Evolutionary conservation across 768 basidiomycete genomes (phyloP).

Genomic region (Boletus rufocinnamomeus): DNA sequence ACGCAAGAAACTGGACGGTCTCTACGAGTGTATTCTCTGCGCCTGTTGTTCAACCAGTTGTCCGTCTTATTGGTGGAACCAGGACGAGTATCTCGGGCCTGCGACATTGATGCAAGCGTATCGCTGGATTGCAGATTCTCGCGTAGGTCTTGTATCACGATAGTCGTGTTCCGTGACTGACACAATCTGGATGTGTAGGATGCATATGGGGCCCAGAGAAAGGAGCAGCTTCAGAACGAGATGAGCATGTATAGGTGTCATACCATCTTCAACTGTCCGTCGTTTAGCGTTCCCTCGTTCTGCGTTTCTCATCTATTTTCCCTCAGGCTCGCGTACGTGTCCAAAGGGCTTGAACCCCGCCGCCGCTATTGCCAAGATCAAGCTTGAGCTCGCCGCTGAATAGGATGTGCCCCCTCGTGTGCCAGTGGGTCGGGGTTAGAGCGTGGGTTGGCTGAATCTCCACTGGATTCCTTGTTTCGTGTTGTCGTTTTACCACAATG

Average conservation of each 20-base stretch:
- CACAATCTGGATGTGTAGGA: constrained; percentile 50
- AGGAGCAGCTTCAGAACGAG: constrained; percentile 92
- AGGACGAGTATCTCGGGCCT: constrained; percentile 96
- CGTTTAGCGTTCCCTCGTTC: background rate
- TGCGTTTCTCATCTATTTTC: background rate
- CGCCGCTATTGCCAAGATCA: constrained; percentile 89
- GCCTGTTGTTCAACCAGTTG: constrained; percentile 98
- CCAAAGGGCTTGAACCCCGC: constrained; percentile 96
- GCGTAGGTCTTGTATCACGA: constrained; percentile 50
- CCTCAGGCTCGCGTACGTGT: constrained; percentile 84
- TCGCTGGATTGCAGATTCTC: constrained; percentile 96
- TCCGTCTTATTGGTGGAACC: constrained; percentile 99
- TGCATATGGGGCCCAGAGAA: constrained; percentile 72
- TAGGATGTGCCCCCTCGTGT: constrained; percentile 32
- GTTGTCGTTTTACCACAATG: constrained; percentile 1
- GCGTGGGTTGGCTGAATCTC: constrained; percentile 2
- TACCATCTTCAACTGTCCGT: constrained; percentile 94
- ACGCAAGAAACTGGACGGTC: constrained; percentile 91
- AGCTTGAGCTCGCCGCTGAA: constrained; percentile 82
- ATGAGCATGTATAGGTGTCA: constrained; percentile 97
- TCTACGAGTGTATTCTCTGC: constrained; percentile 97
- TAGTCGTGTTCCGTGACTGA: background rate
- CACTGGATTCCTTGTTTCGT: background rate
- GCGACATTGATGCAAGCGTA: constrained; percentile 97
- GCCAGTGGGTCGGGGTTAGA: background rate